A percentile compares a stretch with the other conserved stretches of the same genome.
These are phyloP conservation scores for Astrothelium subdiscretum DNA, from an alignment of 495 filamentous ascomycete species.

Conservation along the genomic window DNA sequence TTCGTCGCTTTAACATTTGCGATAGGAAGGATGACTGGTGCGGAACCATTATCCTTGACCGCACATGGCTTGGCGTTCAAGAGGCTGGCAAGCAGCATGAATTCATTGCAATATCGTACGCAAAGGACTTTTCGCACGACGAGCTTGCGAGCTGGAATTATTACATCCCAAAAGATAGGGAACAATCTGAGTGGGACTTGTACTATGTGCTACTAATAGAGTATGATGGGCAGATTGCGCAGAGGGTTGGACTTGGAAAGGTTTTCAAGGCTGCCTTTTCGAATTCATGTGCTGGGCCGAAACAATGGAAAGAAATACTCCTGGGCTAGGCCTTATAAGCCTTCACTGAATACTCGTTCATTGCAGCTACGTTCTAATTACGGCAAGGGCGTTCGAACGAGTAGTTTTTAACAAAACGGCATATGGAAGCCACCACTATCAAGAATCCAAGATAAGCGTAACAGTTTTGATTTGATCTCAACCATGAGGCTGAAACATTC, in stretches of 20 bases:
- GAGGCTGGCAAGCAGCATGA: background rate
- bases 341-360: too few relatives aligned
- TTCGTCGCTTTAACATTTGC: background rate
- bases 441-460: too few relatives aligned
- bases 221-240: background rate
- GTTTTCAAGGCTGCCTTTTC: conserved; percentile 19
- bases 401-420: too few relatives aligned
- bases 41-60: background rate
- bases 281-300: too few relatives aligned
- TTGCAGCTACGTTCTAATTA: too few relatives aligned
- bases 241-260: conserved; percentile 19
- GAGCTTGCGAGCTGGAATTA: conserved; percentile 25
- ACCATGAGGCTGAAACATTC: too few relatives aligned
- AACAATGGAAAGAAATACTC: too few relatives aligned
- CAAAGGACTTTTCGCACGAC: conserved; percentile 20
- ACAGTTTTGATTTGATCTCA: too few relatives aligned
- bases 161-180: conserved; percentile 19
- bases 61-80: background rate
- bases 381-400: too few relatives aligned
- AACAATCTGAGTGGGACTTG: conserved; percentile 18
- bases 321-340: too few relatives aligned
- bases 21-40: background rate
- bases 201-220: conserved; percentile 21
- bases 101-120: conserved; percentile 28
- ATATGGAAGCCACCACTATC: too few relatives aligned